Evolutionary conservation across 2,329 filamentous ascomycete species (phyloP), one percentile per base, ranked within the genome.

Genomic region (Ilyonectria sp.): DNA sequence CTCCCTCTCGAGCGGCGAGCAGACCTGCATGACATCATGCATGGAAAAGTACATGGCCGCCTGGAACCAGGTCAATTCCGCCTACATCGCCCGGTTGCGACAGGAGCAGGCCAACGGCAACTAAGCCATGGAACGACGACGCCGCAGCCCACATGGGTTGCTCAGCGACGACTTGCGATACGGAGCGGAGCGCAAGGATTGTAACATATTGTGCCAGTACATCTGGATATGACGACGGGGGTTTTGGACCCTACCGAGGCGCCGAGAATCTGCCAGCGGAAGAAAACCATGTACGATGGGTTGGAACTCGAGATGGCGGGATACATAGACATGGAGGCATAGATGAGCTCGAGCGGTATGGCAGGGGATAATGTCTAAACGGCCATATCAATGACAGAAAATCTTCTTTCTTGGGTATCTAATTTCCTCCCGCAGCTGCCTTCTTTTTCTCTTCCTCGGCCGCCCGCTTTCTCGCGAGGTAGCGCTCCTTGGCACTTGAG

Each of bases 31-130:
- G 77, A 93, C 88, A 21, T 86, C 87, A 68, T 95, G 93, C 85
- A 93, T 94, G 89, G 92, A 95, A 76, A 95, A 95, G 82, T 95
- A 95, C 86, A 93, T 95, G 86, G 83, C 86, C 35, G 88, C 92
- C 11, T 95, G 93, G 93, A 94, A 94, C 82, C 84, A 87, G 70
- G 90, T 93, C 76, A 92, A 91, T 83, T 81, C 86, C 54, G 86
- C 90, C 46, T 94, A 94, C 79, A 88, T 94, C 76, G 81, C 82
- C 69, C 86, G 89, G 73, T 81, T 90, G 81, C 89, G 91, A 80
- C 85, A 86, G 71, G 90, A 91, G 83, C 83, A 83, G 62, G 75
- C 71, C 63, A 81, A 79, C 65, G 66, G 65, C 15, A 60, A 69
- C 52, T 74, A 65, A 63, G 60, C 13, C 43, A 26, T 23, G 35